Evolutionary conservation across 352 stramenopile species (phyloP).

Genomic region (Globisporangium radiosum): DNA sequence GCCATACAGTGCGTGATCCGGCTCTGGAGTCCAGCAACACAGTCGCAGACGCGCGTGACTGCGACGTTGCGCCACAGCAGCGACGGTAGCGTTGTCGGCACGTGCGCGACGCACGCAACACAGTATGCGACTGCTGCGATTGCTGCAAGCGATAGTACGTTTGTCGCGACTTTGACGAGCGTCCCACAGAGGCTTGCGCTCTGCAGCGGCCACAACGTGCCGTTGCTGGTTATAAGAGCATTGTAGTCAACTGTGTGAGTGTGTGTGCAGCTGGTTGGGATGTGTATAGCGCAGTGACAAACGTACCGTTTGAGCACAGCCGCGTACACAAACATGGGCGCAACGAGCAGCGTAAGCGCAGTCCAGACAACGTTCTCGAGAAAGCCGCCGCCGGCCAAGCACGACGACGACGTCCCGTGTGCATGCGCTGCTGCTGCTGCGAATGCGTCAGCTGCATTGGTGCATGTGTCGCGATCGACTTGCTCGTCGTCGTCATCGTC

Average conservation of each 20-base stretch:
- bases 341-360: slow-evolving; percentile 24
- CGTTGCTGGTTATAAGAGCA: slow-evolving; percentile 1
- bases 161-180: slow-evolving; percentile 31
- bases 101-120: slow-evolving; percentile 15
- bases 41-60: slow-evolving; percentile 11
- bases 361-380: slow-evolving; percentile 61
- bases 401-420: slow-evolving; percentile 12
- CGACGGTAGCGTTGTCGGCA: slow-evolving; percentile 1
- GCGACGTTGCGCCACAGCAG: slow-evolving; percentile 26
- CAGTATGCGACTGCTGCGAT: slow-evolving; percentile 19
- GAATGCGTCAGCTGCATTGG: slow-evolving; percentile 7
- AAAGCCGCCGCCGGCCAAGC: slow-evolving; percentile 24
- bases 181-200: slow-evolving; percentile 19
- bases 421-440: slow-evolving; percentile 12
- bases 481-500: slow-evolving; percentile 8
- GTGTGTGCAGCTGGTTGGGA: no score
- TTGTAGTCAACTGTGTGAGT: neutral
- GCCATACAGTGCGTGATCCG: slow-evolving; percentile 5
- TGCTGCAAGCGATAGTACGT: slow-evolving; percentile 23
- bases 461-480: neutral
- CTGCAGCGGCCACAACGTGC: slow-evolving; percentile 29
- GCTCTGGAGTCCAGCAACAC: slow-evolving; percentile 6
- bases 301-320: slow-evolving; percentile 16
- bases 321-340: slow-evolving; percentile 43
- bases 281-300: neutral